Evolutionary conservation across 2,329 filamentous ascomycete species (phyloP), one percentile per base, ranked within the genome.

Genomic region (Teratosphaeria gauchensis): DNA sequence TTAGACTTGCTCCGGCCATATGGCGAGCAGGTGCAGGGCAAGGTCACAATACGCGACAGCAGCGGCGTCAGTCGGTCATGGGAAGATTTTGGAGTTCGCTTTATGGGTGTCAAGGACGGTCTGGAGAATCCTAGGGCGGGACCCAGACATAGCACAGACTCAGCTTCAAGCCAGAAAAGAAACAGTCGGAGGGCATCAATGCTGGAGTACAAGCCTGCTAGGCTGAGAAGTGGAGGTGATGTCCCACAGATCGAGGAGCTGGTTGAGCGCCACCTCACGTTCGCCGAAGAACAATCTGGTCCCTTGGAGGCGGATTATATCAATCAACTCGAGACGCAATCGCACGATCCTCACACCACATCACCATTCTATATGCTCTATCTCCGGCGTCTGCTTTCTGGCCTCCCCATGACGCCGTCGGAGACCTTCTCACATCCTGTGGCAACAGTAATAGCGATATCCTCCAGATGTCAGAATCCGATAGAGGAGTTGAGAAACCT

Each of bases 391-490:
- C 73, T 99, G 46, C 77, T 99, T 8, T 96, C 91, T 0, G 87
- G 88, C 14, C 77, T 92, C 48, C 84, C 89, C 1, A 76, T 95
- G 52, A 84, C 87, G 3, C 85, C 91, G 0, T 91, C 96, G 67
- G 94, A 99, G 75, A 94, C 94, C 0, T 96, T 97, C 73, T 84
- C 88, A 4, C 94, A 99, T 71, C 94, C 95, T 0, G 92, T 97
- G 24, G 92, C 92, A 5, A 92, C 91, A 68, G 85, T 99, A 48
- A 92, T 97, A 71, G 91, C 91, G 30, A 96, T 97, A 68, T 97
- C 91, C 72, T 97, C 94, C 9, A 84, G 88, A 59, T 95, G 91
- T 65, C 78, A 84, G 32, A 79, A 85, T 16, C 92, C 95, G 0
- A 92, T 97, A 63, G 91, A 96, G 71, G 88, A 94, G 58, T 79